Evolutionary conservation across 2,329 filamentous ascomycete species (phyloP).

Genomic region (Myriosclerotinia scirpicola): DNA sequence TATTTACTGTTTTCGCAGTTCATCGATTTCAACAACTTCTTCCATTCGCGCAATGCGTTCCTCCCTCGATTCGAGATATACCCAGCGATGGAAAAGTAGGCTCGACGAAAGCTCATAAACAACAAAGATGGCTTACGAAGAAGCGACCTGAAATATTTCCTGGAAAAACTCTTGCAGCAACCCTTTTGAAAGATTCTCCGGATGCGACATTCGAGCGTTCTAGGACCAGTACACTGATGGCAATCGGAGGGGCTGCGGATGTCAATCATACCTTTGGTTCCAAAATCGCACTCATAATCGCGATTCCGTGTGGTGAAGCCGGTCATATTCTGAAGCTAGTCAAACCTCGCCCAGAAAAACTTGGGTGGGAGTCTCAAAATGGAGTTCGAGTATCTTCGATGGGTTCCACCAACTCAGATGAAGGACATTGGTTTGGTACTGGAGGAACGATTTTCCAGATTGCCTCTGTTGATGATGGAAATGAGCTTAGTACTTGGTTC

Average conservation of each 20-base stretch:
- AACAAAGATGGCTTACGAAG: slow-evolving; percentile 35
- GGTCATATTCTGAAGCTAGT: slow-evolving; percentile 39
- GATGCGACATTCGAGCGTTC: slow-evolving; percentile 20
- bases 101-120: slow-evolving; percentile 24
- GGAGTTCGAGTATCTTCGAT: slow-evolving; percentile 32
- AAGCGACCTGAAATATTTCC: slow-evolving; percentile 34
- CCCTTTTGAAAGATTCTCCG: slow-evolving; percentile 15
- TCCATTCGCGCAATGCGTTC: slow-evolving; percentile 34
- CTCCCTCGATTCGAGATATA: slow-evolving; percentile 31
- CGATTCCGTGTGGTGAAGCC: slow-evolving; percentile 36
- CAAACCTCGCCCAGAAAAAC: slow-evolving; percentile 33
- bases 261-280: slow-evolving; percentile 28
- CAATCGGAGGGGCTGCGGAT: slow-evolving; percentile 32
- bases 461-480: slow-evolving; percentile 44
- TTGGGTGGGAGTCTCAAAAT: slow-evolving; percentile 35
- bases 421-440: slow-evolving; percentile 38
- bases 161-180: slow-evolving; percentile 25
- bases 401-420: slow-evolving; percentile 29
- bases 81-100: slow-evolving; percentile 22
- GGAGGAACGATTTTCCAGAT: slow-evolving; percentile 52
- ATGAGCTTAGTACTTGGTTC: slow-evolving; percentile 44
- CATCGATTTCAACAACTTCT: slow-evolving; percentile 34
- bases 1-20: slow-evolving; percentile 29
- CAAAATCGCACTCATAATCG: slow-evolving; percentile 32
- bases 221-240: slow-evolving; percentile 31